Evolutionary conservation across 345 rosid species (phyloP).

Genomic region (Arabidopsis arenosa): DNA sequence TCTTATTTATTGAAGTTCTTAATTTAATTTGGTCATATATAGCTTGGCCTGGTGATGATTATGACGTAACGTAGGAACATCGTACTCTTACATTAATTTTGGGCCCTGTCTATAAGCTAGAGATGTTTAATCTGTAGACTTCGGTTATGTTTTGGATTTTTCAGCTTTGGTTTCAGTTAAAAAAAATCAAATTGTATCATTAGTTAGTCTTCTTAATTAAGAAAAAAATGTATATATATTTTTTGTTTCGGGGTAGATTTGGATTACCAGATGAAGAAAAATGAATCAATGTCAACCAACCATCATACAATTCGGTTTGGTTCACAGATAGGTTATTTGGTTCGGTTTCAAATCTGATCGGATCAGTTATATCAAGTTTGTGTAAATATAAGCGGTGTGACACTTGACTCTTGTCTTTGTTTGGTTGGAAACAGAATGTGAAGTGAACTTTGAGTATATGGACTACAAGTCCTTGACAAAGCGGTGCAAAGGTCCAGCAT

Average conservation of each 20-base stretch:
- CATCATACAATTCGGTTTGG: too few relatives aligned
- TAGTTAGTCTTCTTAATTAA: too few relatives aligned
- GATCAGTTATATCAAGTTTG: not conserved
- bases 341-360: not conserved
- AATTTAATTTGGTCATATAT: not conserved
- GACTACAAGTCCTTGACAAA: conserved; percentile 63
- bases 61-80: conserved; percentile 2
- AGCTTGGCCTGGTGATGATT: not conserved
- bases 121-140: not conserved
- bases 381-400: not conserved
- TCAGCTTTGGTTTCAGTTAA: too few relatives aligned
- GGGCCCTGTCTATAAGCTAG: not conserved
- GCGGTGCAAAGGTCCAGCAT: conserved; percentile 64
- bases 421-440: conserved; percentile 52
- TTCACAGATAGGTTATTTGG: not conserved
- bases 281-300: too few relatives aligned
- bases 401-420: not conserved
- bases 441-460: conserved; percentile 65
- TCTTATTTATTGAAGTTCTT: not conserved
- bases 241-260: too few relatives aligned
- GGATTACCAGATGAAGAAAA: too few relatives aligned
- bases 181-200: too few relatives aligned
- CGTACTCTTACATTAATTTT: not conserved
- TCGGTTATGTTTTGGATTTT: not conserved
- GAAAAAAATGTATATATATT: too few relatives aligned